Evolutionary conservation across 2,329 filamentous ascomycete species (phyloP), one percentile per base, ranked within the genome.

Genomic region (Microdochium trichocladiopsis): DNA sequence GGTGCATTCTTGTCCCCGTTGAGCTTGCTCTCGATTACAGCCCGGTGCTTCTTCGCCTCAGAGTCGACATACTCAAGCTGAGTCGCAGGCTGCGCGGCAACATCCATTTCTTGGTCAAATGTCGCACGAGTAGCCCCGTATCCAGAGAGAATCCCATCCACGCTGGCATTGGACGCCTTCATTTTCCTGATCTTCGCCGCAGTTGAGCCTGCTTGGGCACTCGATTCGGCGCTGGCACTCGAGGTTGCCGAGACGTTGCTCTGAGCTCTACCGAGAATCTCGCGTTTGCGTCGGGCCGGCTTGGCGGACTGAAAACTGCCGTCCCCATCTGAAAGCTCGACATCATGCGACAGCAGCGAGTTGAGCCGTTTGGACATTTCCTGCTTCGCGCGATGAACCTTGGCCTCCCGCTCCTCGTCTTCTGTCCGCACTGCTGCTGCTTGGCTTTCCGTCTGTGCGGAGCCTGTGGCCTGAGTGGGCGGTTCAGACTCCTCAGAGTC

Each of bases 211-310:
- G 47, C 21, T 51, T 47, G 12, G n/a, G 50, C 23, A 67, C 58
- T 16, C 63, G 70, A 69, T 22, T 76, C 74, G 16, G 67, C 69
- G 51, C 76, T 75, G 47, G 65, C 70, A 51, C 77, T 80, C 4
- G 56, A 57, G 4, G 70, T 69, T 1, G 74, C 74, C 2, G 80
- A 84, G 2, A 72, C 73, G 59, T 83, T 83, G 66, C 79, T 83
- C 25, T 78, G 66, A 2, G 79, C 82, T 11, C 82, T 77, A 4
- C 82, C 82, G 2, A 84, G 68, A 52, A 84, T 77, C 51, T 75
- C 71, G 11, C 78, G 75, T 50, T 73, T 68, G 16, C 68, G 64
- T 58, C 51, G 66, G 58, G 18, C 16, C 12, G 37, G 51, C 21
- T 50, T 50, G 25, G 50, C 41, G 50, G 25, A 50, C 45, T 16